A percentile compares a stretch with the other conserved stretches of the same genome.
These are phyloP conservation scores for Pseudevernia furfuracea DNA, from an alignment of 495 filamentous ascomycete species.

Conservation along the genomic window DNA sequence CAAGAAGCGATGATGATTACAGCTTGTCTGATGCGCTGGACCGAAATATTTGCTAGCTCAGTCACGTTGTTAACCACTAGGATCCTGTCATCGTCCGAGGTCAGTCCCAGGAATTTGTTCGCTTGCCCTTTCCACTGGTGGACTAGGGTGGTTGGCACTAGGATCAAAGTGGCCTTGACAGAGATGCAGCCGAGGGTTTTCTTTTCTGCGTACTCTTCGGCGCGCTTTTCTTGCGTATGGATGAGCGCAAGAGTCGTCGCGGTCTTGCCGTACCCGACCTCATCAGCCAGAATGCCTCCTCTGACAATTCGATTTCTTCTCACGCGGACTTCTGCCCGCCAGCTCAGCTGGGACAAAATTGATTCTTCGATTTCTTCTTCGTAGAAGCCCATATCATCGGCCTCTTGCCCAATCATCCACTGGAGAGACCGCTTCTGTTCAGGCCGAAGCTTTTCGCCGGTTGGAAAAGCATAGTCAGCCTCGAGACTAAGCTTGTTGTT, in stretches of 20 bases:
- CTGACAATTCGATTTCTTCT: conserved; percentile 40
- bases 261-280: conserved; percentile 80
- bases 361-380: conserved; percentile 67
- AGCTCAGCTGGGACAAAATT: conserved; percentile 46
- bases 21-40: conserved; percentile 41
- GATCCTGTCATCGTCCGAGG: conserved; percentile 29
- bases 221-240: conserved; percentile 27
- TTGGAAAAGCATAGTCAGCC: conserved; percentile 19
- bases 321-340: conserved; percentile 55
- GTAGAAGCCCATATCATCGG: conserved; percentile 38
- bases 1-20: conserved; percentile 52
- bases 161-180: conserved; percentile 59
- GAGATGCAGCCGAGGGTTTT: conserved; percentile 35
- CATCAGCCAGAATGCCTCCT: conserved; percentile 69
- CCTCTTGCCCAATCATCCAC: conserved; percentile 65
- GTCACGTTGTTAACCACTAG: conserved; percentile 34
- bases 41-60: conserved; percentile 31
- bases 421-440: conserved; percentile 53
- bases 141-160: conserved; percentile 56
- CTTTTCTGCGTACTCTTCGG: neutral
- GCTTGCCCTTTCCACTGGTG: conserved; percentile 62
- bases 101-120: conserved; percentile 45
- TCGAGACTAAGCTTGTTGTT: neutral
- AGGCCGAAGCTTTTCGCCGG: conserved; percentile 34
- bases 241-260: conserved; percentile 62